phyloP scores from a whole-genome alignment of 208 protist species.

The Trypanosoma congolense region DNA sequence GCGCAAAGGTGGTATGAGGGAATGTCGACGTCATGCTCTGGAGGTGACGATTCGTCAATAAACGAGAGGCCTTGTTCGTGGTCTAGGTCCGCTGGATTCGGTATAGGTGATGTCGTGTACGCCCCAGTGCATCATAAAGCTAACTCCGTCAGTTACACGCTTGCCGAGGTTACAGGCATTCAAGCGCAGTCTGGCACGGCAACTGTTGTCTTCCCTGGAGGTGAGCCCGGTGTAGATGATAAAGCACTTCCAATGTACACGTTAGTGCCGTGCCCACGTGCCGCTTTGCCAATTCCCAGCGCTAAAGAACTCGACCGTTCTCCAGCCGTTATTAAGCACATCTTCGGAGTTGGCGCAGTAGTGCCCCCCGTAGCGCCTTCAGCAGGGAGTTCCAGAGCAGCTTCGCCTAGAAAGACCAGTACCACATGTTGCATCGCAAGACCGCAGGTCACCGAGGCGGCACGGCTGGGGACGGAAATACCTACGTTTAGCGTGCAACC shows the following conservation, averaged over 20 bases:
- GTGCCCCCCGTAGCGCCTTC: no score
- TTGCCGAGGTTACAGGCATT: conserved; percentile 67
- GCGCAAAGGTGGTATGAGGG: no score
- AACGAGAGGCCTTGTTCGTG: no score
- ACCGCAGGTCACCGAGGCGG: no score
- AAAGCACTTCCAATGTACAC: conserved; percentile 57
- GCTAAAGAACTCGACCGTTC: not conserved
- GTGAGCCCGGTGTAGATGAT: conserved; percentile 67
- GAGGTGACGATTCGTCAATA: no score
- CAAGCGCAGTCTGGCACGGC: conserved; percentile 56
- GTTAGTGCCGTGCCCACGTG: conserved; percentile 47
- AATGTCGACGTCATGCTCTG: no score
- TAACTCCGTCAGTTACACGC: conserved; percentile 16
- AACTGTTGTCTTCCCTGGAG: conserved; percentile 50
- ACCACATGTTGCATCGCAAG: no score
- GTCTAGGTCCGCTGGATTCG: not conserved
- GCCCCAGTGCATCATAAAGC: conserved; percentile 9
- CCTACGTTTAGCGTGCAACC: not conserved
- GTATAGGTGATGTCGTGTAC: conserved; percentile 16
- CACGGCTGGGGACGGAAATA: not conserved
- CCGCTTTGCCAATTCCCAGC: conserved; percentile 17
- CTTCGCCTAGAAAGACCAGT: no score
- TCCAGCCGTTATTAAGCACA: conserved; percentile 20
- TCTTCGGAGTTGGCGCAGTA: no score
- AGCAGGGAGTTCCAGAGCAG: no score